Percentiles rank a stretch among this genome's conserved stretches.
phyloP scores from a whole-genome alignment of 768 basidiomycete species.

The Mycena filopes region DNA sequence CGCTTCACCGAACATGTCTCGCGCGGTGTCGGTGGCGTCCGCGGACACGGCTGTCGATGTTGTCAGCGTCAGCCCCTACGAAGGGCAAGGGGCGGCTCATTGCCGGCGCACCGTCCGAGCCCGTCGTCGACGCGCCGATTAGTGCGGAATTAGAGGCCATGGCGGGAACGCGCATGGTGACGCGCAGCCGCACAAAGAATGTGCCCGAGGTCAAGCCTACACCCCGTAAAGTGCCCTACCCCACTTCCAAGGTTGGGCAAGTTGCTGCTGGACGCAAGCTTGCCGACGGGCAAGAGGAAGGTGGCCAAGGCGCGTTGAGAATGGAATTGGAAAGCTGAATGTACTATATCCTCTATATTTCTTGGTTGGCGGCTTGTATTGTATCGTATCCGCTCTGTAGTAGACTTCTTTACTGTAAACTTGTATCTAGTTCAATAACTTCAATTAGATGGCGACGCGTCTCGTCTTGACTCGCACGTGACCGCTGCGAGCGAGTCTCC shows the following conservation, averaged over 20 bases:
- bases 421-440: background rate
- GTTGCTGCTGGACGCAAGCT: slow-evolving; percentile 23
- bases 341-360: slow-evolving; percentile 1
- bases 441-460: no score
- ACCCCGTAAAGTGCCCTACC: slow-evolving; percentile 15
- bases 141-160: slow-evolving; percentile 4
- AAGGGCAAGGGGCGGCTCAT: slow-evolving; percentile 28
- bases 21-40: slow-evolving; percentile 53
- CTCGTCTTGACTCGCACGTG: slow-evolving; percentile 14
- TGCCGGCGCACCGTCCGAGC: slow-evolving; percentile 17
- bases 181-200: slow-evolving; percentile 25
- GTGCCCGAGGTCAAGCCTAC: background rate
- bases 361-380: background rate
- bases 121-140: slow-evolving; percentile 17
- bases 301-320: slow-evolving; percentile 39
- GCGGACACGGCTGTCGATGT: slow-evolving; percentile 46
- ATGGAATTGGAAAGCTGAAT: background rate
- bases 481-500: background rate
- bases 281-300: slow-evolving; percentile 40
- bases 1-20: slow-evolving; percentile 28
- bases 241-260: slow-evolving; percentile 15
- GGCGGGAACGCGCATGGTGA: slow-evolving; percentile 18
- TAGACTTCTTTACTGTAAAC: slow-evolving; percentile 4
- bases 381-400: background rate
- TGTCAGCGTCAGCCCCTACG: slow-evolving; percentile 34